Percentiles rank a stretch among this genome's conserved stretches.
Evolutionary conservation across 768 basidiomycete genomes (phyloP).

Genomic region (Vararia minispora): DNA sequence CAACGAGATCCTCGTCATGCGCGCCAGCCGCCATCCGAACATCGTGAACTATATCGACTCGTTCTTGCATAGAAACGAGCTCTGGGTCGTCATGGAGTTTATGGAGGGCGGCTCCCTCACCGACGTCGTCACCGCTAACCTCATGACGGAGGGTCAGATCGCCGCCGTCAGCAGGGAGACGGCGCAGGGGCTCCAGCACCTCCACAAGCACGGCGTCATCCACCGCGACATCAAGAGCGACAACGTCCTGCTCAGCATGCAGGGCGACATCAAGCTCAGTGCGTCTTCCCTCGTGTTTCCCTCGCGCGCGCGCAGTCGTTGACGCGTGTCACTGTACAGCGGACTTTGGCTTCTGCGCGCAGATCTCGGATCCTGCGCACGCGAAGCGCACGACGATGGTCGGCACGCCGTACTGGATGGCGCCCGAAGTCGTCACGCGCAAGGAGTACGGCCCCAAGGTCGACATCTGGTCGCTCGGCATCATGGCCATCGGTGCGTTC

Average conservation of each 20-base stretch:
- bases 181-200: conserved; percentile 84
- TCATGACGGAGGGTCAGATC: conserved; percentile 99
- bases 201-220: conserved; percentile 94
- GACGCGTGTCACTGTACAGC: conserved; percentile 33
- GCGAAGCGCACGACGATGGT: conserved; percentile 98
- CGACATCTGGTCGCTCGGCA: conserved; percentile 95
- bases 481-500: conserved; percentile 84
- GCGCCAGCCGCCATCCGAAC: conserved; percentile 91
- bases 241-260: conserved; percentile 86
- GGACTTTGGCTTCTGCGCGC: conserved; percentile 98
- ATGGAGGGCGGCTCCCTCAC: conserved; percentile 96
- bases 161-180: conserved; percentile 93
- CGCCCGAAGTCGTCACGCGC: conserved; percentile 93
- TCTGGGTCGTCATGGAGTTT: conserved; percentile 99
- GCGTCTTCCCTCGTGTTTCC: conserved; percentile 24
- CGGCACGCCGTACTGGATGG: conserved; percentile 99
- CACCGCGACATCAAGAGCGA: conserved; percentile 99
- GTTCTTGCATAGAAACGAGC: conserved; percentile 93
- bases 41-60: conserved; percentile 99
- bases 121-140: conserved; percentile 88
- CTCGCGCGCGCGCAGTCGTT: not conserved
- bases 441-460: conserved; percentile 98
- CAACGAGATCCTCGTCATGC: conserved; percentile 99
- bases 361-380: conserved; percentile 74
- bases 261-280: conserved; percentile 98